Conservation (phyloP, 805 yeast species). For the Teunomyces pallodes region DNA sequence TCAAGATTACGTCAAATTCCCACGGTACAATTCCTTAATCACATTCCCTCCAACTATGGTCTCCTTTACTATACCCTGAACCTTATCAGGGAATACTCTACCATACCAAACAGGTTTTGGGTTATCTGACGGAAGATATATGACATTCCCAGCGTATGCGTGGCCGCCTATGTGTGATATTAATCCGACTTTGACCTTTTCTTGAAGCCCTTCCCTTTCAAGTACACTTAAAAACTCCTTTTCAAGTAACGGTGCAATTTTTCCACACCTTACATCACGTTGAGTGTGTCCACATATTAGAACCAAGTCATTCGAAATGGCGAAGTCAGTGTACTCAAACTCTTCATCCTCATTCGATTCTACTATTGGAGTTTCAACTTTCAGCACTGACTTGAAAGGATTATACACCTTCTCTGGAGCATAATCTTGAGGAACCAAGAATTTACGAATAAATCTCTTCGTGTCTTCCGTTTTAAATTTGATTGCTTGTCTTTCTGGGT, state of each 20-base stretch:
- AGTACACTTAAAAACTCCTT: slow-evolving; percentile 50
- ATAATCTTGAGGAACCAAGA: slow-evolving; percentile 35
- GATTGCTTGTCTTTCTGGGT: slow-evolving; percentile 53
- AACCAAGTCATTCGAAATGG: slow-evolving; percentile 30
- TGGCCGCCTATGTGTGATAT: slow-evolving; percentile 86
- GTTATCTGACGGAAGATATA: slow-evolving; percentile 39
- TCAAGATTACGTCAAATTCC: slow-evolving; percentile 17
- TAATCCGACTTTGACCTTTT: slow-evolving; percentile 43
- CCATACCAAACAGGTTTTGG: slow-evolving; percentile 67
- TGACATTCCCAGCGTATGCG: slow-evolving; percentile 78
- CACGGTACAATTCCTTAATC: slow-evolving; percentile 58
- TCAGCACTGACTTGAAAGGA: slow-evolving; percentile 14
- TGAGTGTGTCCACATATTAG: slow-evolving; percentile 65
- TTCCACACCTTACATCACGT: slow-evolving; percentile 68
- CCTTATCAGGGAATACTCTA: slow-evolving; percentile 59
- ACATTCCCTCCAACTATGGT: slow-evolving; percentile 50
- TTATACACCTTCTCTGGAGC: slow-evolving; percentile 19
- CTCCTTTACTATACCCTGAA: slow-evolving; percentile 62
- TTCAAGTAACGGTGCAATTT: slow-evolving; percentile 55
- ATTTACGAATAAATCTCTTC: slow-evolving; percentile 38
- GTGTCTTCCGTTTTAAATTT: slow-evolving; percentile 31
- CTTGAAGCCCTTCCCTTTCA: slow-evolving; percentile 25
- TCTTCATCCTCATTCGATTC: neutral
- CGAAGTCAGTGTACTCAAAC: slow-evolving; percentile 9
- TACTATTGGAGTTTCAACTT: neutral